Percentiles rank a stretch among this genome's conserved stretches.
Evolutionary conservation across 495 filamentous ascomycete species (phyloP).

Genomic region (Oleoguttula mirabilis): DNA sequence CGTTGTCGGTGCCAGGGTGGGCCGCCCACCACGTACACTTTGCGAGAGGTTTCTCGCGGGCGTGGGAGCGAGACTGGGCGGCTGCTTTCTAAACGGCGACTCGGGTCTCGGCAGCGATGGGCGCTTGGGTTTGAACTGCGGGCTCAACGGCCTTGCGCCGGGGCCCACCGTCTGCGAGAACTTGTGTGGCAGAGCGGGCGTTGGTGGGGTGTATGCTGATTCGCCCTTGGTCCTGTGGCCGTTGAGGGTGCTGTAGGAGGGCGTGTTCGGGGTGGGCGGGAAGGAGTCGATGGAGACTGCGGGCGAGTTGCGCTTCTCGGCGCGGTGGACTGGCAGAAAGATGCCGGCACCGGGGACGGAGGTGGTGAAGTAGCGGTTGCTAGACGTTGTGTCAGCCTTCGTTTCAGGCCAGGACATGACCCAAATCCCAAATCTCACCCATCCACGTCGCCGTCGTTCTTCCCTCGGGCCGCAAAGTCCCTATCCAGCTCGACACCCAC

Average conservation of each 20-base stretch:
- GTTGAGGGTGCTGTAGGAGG: slow-evolving; percentile 44
- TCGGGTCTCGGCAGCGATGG: slow-evolving; percentile 78
- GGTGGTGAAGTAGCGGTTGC: slow-evolving; percentile 74
- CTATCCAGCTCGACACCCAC: slow-evolving; percentile 84
- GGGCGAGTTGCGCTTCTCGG: slow-evolving; percentile 54
- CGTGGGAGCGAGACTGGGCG: slow-evolving; percentile 39
- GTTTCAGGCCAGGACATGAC: neutral
- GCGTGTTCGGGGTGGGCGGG: slow-evolving; percentile 56
- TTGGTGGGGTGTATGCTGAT: slow-evolving; percentile 35
- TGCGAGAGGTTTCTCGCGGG: slow-evolving; percentile 37
- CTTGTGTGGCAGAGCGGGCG: slow-evolving; percentile 51
- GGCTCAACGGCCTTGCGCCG: slow-evolving; percentile 52
- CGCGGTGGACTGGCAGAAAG: slow-evolving; percentile 83
- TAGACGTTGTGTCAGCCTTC: slow-evolving; percentile 24
- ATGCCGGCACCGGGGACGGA: slow-evolving; percentile 71
- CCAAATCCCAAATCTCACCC: slow-evolving; percentile 60
- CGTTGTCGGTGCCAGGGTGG: slow-evolving; percentile 37
- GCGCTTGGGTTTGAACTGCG: slow-evolving; percentile 55
- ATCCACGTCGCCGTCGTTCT: slow-evolving; percentile 95
- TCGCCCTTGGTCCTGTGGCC: slow-evolving; percentile 26
- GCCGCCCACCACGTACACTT: slow-evolving; percentile 29
- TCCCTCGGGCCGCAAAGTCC: slow-evolving; percentile 70
- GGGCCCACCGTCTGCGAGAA: slow-evolving; percentile 83
- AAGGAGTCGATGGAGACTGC: slow-evolving; percentile 45
- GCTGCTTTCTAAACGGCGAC: slow-evolving; percentile 56